A percentile compares a stretch with the other conserved stretches of the same genome.
These are phyloP conservation scores for Botrytis squamosa DNA, from an alignment of 2,329 filamentous ascomycete genomes.

Conservation along the genomic window DNA sequence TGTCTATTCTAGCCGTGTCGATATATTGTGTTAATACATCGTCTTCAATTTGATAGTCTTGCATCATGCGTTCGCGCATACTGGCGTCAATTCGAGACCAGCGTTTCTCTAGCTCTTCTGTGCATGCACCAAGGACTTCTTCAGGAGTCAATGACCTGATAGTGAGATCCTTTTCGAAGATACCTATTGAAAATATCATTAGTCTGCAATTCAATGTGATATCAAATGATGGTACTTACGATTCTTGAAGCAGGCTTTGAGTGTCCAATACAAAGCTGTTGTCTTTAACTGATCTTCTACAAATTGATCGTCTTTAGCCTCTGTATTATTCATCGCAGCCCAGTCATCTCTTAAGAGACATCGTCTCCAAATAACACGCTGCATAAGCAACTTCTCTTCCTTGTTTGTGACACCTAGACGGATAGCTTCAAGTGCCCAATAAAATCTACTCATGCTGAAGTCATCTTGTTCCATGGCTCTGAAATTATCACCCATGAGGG, in stretches of 20 bases:
- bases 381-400: constrained; percentile 55
- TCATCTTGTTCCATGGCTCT: constrained; percentile 43
- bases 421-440: constrained; percentile 47
- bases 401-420: constrained; percentile 52
- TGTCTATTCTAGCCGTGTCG: constrained; percentile 64
- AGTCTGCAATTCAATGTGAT: constrained; percentile 35
- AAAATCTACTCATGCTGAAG: constrained; percentile 64
- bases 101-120: constrained; percentile 59
- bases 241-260: constrained; percentile 61
- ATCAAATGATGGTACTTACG: constrained; percentile 46
- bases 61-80: constrained; percentile 64
- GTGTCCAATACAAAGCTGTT: constrained; percentile 68
- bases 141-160: constrained; percentile 51
- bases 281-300: constrained; percentile 60
- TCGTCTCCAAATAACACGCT: constrained; percentile 80
- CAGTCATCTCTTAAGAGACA: constrained; percentile 84
- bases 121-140: constrained; percentile 58
- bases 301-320: constrained; percentile 68
- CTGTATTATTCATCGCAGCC: constrained; percentile 74
- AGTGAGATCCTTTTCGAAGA: constrained; percentile 43
- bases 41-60: constrained; percentile 74
- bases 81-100: constrained; percentile 60
- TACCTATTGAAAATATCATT: constrained; percentile 33
- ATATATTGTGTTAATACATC: constrained; percentile 62
- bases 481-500: constrained; percentile 58